Evolutionary conservation across 768 basidiomycete species (phyloP), one percentile per base, ranked within the genome.

Genomic region (Lactarius pseudohatsudake): DNA sequence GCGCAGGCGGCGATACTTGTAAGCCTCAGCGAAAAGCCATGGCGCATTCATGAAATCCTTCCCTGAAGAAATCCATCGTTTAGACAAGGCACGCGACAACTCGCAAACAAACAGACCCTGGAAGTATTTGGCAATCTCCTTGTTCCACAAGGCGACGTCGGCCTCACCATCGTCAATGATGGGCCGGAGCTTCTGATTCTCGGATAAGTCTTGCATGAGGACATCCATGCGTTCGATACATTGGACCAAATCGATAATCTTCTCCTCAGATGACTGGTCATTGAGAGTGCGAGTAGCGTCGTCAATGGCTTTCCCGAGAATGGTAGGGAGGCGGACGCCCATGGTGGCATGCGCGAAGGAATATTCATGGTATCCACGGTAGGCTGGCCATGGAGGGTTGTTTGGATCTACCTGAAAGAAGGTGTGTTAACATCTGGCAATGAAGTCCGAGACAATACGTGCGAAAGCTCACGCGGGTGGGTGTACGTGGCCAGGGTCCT

Each of bases 21-120:
- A 93, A 18, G 95, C 94, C 76, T 96, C 95, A 26, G 95, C 96
- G 72, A 98, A 97, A 20, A 97, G 80, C 95, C 94, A 96, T 6
- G 94, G 94, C 0, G 95, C 94, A 75, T 91, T 94, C 93, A 96
- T 96, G 73, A 94, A 95, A 72, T 92, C 89, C 76, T 91, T 92
- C 36, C 90, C 91, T 88, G 68, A 40, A 59, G 6, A 36, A 56
- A 68, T 43, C 36, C 34, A 11, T 16, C 8, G 45, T 43, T 53
- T 20, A 28, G 32, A 58, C 20, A 30, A 22, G 34, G 6, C 43
- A 32, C 1, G 30, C 22, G 53, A 57, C 38, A 11, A 26, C 30
- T 20, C 13, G 8, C 32, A 40, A 6, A 34, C 22, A 36, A 63
- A 76, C 76, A 73, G 72, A 86, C 92, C 92, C 78, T 94, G 88